A percentile compares a stretch with the other conserved stretches of the same genome.
These are phyloP conservation scores for Globisporangium paddicum DNA, from an alignment of 352 stramenopile species.

Conservation along the genomic window DNA sequence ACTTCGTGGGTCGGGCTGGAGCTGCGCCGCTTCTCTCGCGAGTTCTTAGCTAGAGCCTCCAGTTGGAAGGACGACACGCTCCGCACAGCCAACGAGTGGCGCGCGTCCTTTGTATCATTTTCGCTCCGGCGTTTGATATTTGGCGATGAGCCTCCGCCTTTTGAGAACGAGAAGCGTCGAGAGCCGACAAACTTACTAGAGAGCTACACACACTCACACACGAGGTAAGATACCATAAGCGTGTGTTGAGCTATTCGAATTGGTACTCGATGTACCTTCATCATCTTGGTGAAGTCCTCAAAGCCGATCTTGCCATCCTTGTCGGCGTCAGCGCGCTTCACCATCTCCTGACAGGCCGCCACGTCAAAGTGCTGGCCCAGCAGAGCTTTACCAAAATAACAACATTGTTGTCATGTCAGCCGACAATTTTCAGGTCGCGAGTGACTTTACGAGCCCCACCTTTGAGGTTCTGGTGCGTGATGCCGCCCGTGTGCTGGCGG, in stretches of 20 bases:
- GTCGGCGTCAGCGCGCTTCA: conserved; percentile 53
- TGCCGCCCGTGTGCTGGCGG: conserved; percentile 48
- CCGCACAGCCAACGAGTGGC: conserved; percentile 15
- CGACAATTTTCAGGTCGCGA: neutral
- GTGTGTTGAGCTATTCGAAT: no score
- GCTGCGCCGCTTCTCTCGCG: conserved; percentile 16
- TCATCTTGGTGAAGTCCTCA: conserved; percentile 67
- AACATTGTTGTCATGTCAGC: neutral
- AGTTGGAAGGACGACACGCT: conserved; percentile 21
- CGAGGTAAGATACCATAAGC: no score
- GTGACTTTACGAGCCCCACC: neutral
- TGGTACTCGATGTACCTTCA: conserved; percentile 24
- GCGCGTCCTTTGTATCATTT: conserved; percentile 4
- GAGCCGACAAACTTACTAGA: conserved; percentile 11
- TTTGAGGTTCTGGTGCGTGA: conserved; percentile 48
- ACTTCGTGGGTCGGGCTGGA: conserved; percentile 16
- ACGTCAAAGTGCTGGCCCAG: conserved; percentile 61
- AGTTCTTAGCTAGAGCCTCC: neutral
- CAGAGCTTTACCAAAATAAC: conserved; percentile 14
- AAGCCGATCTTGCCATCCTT: conserved; percentile 69
- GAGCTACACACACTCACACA: conserved; percentile 8
- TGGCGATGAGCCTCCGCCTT: neutral
- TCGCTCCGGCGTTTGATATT: conserved; percentile 8
- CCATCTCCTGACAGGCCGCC: conserved; percentile 54
- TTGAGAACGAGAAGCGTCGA: conserved; percentile 1